phyloP scores from a whole-genome alignment of 352 stramenopile genomes.

The Pythium aquatile region DNA sequence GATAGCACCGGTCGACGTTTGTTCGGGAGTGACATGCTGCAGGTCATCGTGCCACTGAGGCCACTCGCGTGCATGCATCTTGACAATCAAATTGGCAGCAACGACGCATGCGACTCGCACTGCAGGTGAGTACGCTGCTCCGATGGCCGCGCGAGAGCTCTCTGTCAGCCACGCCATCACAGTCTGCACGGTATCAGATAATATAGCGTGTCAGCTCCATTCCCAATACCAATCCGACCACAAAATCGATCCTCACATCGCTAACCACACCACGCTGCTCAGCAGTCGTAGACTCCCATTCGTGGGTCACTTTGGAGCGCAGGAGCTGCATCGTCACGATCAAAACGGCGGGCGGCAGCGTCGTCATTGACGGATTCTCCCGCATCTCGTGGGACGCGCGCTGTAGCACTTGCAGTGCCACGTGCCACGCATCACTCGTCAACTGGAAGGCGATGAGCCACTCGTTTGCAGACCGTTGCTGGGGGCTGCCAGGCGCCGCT shows the following conservation, averaged over 20 bases:
- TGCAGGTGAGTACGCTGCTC: slow-evolving; percentile 8
- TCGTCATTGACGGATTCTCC: slow-evolving; percentile 10
- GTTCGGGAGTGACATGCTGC: slow-evolving; percentile 8
- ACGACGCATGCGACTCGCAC: slow-evolving; percentile 25
- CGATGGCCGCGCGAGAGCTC: not conserved
- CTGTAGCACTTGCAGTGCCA: slow-evolving; percentile 55
- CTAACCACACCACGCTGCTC: slow-evolving; percentile 43
- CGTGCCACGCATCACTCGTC: slow-evolving; percentile 54
- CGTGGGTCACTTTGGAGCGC: slow-evolving; percentile 56
- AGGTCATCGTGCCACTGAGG: slow-evolving; percentile 25
- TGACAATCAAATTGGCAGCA: slow-evolving; percentile 24
- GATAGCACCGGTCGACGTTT: not conserved
- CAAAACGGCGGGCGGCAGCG: slow-evolving; percentile 36
- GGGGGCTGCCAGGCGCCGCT: slow-evolving; percentile 46
- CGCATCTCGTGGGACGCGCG: slow-evolving; percentile 22
- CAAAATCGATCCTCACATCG: slow-evolving; percentile 31
- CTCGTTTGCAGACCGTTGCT: slow-evolving; percentile 54
- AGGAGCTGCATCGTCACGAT: slow-evolving; percentile 73
- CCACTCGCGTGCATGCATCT: slow-evolving; percentile 21
- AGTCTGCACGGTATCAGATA: slow-evolving; percentile 6
- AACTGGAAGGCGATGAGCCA: slow-evolving; percentile 72
- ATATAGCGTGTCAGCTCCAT: not conserved
- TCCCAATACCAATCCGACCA: not conserved
- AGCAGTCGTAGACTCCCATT: slow-evolving; percentile 38
- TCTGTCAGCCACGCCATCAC: slow-evolving; percentile 20